Base-by-base conservation (phyloP, 2,329 filamentous ascomycete genomes). In the Gnomoniopsis sp. region DNA sequence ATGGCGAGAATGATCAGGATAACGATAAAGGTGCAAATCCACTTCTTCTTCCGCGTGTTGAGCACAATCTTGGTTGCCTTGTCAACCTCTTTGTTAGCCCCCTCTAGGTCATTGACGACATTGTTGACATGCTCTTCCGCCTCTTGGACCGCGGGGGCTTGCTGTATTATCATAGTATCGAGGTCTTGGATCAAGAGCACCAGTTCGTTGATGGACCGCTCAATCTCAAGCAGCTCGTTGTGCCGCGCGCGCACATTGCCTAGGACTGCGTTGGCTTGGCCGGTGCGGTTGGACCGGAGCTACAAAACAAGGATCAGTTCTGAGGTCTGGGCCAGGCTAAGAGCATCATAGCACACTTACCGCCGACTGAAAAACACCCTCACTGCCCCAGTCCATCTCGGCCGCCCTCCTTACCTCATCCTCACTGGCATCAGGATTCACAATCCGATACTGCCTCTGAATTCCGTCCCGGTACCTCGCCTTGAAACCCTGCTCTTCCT, bases 311-410 rank as follows among this genome's bases (percentile, higher is more conserved):
- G 47, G 22, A 19, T 38, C 34, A 55, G 48, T 33, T 47, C 23
- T 6, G 3, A 15, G 19, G 22, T 19, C 3, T 22, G 6, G 0
- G 30, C 30, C 7, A 12, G 3, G 17, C 19, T 43, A 6, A 26
- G 19, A 2, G 11, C n/a, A 19, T 36, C 36, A 26, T 21, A 26
- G 34, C 54, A 62, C 54, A 80, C 86, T 73, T 81, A 93, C 90
- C 60, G 90, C 90, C 58, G 86, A 88, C 74, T 92, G 88, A 77
- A 93, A 95, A 57, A 95, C 87, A 67, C 89, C 88, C 75, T 93
- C 88, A 60, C 89, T 84, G 55, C 87, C 85, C 87, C 89, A 90
- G 70, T 92, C 87, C 55, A 85, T 79, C 65, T 90, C 80, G 23
- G 85, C 78, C 3, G 89, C 89, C 70, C 90, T 78, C 51, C 81